Conservation (phyloP, 345 rosid species). For the Clausena lansium region DNA sequence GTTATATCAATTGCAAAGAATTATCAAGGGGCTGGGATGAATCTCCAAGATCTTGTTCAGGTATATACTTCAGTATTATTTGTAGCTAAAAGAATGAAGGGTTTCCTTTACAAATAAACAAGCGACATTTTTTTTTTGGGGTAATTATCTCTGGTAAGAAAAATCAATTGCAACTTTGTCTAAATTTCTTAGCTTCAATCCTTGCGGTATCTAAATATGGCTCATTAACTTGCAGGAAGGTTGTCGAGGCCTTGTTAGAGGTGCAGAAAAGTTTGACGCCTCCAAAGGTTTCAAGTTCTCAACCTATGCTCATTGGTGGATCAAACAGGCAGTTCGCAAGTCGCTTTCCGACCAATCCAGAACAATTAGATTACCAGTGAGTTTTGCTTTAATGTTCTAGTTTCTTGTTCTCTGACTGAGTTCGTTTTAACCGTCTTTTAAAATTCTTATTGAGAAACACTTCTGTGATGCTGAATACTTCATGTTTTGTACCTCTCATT, state of each 20-base stretch:
- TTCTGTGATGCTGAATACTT: not conserved
- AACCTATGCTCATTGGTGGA: constrained; percentile 65
- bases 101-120: not conserved
- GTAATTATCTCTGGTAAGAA: not conserved
- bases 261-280: constrained; percentile 92
- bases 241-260: constrained; percentile 87
- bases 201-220: constrained; percentile 12
- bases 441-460: not conserved
- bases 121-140: not conserved
- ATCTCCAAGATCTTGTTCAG: constrained; percentile 96
- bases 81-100: not conserved
- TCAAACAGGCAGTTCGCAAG: constrained; percentile 84
- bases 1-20: constrained; percentile 95
- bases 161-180: not conserved
- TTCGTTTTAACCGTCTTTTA: not conserved
- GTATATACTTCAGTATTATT: constrained; percentile 31
- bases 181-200: not conserved
- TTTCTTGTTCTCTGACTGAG: constrained; percentile 5
- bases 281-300: constrained; percentile 19
- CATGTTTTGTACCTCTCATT: not conserved
- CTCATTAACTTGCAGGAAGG: constrained; percentile 62
- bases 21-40: constrained; percentile 87
- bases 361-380: constrained; percentile 84
- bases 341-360: constrained; percentile 86
- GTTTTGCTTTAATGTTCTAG: constrained; percentile 20